A percentile compares a stretch with the other conserved stretches of the same genome.
Conservation (phyloP, 306 rosid species). For the Ziziphus jujuba region DNA sequence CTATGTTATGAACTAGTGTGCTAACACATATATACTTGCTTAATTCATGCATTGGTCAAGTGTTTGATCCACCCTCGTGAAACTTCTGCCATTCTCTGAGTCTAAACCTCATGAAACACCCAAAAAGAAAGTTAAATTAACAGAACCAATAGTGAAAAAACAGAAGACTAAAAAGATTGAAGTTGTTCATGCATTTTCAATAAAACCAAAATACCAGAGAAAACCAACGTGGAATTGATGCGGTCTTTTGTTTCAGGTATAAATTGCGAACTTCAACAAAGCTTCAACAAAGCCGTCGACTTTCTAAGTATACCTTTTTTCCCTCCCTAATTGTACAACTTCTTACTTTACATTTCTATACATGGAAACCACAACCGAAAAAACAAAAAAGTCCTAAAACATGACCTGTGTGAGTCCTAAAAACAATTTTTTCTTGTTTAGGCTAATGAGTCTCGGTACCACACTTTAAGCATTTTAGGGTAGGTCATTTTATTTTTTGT, state of each 20-base stretch:
- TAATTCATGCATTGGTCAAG: too few species aligned
- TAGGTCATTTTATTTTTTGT: conserved; percentile 28
- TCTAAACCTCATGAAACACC: too few species aligned
- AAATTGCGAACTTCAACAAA: neutral
- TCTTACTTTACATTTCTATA: conserved; percentile 12
- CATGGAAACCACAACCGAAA: conserved; percentile 24
- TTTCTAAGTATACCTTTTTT: neutral
- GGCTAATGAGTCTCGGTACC: conserved; percentile 2
- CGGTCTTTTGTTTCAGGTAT: neutral
- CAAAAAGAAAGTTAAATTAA: too few species aligned
- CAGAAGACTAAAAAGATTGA: too few species aligned
- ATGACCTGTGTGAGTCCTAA: conserved; percentile 1
- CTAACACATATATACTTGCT: too few species aligned
- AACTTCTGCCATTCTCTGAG: too few species aligned
- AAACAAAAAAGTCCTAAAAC: conserved; percentile 1
- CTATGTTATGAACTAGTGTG: too few species aligned
- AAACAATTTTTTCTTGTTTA: conserved; percentile 19
- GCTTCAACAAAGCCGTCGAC: neutral
- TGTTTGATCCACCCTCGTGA: too few species aligned
- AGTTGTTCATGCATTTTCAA: too few species aligned
- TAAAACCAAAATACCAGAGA: too few species aligned
- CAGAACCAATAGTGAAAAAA: too few species aligned
- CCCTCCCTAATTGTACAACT: conserved; percentile 2
- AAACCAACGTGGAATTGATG: too few species aligned
- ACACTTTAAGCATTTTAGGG: conserved; percentile 35